Percentiles rank a stretch among this genome's conserved stretches.
Conservation (phyloP, 2,329 filamentous ascomycete species). For the Neonectria coccinea region DNA sequence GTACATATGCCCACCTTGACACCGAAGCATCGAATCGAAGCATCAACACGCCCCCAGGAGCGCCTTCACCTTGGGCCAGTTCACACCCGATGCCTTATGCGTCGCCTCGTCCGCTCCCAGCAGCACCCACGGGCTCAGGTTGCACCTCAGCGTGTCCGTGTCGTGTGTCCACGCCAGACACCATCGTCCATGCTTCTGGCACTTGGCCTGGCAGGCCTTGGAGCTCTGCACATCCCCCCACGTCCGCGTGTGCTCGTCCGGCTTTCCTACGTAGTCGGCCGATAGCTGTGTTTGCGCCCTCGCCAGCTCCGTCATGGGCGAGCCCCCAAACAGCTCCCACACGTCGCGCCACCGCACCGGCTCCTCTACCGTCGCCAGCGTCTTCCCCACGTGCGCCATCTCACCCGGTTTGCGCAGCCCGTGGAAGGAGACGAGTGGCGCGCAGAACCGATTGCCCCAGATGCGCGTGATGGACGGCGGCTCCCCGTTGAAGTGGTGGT, state of each 20-base stretch:
- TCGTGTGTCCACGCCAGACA: conserved; percentile 67
- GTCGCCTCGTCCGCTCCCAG: conserved; percentile 51
- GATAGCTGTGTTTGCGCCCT: conserved; percentile 52
- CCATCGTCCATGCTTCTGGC: conserved; percentile 51
- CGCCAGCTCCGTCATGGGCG: conserved; percentile 54
- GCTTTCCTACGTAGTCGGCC: conserved; percentile 64
- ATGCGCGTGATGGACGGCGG: conserved; percentile 62
- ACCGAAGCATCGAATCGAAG: conserved; percentile 1
- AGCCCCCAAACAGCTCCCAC: conserved; percentile 60
- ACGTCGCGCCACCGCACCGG: conserved; percentile 64
- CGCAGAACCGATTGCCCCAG: conserved; percentile 62
- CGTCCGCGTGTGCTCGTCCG: conserved; percentile 57
- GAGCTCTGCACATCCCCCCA: conserved; percentile 53
- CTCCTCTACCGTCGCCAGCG: conserved; percentile 52
- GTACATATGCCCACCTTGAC: neutral
- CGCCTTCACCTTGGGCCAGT: conserved; percentile 46
- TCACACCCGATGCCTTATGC: conserved; percentile 49
- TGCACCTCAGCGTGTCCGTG: conserved; percentile 53
- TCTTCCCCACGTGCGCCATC: conserved; percentile 59
- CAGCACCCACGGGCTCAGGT: conserved; percentile 63
- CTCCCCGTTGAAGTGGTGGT: conserved; percentile 68
- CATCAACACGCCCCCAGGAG: conserved; percentile 42
- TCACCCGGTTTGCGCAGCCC: conserved; percentile 57
- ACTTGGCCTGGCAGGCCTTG: conserved; percentile 58
- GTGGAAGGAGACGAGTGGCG: conserved; percentile 67